Conservation (phyloP, 208 protist species). For the Trypanosoma lewisi region DNA sequence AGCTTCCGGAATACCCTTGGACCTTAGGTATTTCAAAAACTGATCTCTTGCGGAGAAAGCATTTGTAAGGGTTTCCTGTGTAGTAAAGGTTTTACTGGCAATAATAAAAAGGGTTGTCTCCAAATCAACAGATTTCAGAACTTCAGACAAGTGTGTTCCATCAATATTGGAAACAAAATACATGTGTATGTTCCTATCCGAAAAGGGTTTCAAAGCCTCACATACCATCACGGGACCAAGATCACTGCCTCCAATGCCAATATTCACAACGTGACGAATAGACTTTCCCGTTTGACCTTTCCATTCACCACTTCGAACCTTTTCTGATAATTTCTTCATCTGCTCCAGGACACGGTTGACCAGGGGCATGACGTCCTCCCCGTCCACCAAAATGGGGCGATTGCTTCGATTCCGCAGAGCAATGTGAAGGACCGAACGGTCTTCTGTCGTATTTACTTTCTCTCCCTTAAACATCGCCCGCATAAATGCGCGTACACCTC, state of each 20-base stretch:
- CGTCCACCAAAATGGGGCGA: conserved; percentile 89
- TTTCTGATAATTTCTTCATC: conserved; percentile 89
- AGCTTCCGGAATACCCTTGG: conserved; percentile 33
- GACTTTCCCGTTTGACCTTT: conserved; percentile 93
- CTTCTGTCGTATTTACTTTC: conserved; percentile 96
- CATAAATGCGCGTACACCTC: conserved; percentile 66
- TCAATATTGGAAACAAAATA: conserved; percentile 98
- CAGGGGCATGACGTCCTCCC: conserved; percentile 92
- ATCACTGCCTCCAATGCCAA: conserved; percentile 97
- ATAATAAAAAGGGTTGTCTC: conserved; percentile 97
- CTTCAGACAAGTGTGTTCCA: conserved; percentile 95
- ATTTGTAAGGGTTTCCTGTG: conserved; percentile 96
- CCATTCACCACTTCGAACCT: conserved; percentile 90
- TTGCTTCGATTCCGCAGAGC: conserved; percentile 94
- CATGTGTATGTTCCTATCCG: conserved; percentile 54
- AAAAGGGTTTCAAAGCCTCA: conserved; percentile 92
- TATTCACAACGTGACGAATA: conserved; percentile 97
- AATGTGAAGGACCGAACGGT: conserved; percentile 93
- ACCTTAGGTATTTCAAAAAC: conserved; percentile 72
- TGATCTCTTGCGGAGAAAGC: conserved; percentile 87
- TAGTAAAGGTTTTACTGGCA: conserved; percentile 98
- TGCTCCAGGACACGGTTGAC: conserved; percentile 93
- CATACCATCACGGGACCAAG: conserved; percentile 94
- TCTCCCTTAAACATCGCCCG: conserved; percentile 93
- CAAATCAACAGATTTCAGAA: conserved; percentile 73